phyloP scores from a whole-genome alignment of 257 asterid species.

The Solanum chaucha region DNA sequence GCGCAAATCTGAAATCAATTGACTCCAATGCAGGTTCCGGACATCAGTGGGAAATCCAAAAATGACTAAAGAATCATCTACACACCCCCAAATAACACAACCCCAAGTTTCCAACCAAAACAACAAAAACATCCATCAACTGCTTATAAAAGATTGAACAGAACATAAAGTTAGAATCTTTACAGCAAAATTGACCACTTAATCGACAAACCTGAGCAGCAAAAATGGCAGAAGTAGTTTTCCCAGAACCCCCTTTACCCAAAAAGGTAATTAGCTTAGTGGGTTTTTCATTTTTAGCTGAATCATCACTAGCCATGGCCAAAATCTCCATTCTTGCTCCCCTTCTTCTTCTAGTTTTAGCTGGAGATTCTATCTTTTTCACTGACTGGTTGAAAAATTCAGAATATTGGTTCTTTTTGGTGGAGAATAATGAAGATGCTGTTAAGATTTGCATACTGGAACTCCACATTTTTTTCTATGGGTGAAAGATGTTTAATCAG shows the following conservation, averaged over 20 bases:
- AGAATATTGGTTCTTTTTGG: neutral
- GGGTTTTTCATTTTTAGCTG: slow-evolving; percentile 29
- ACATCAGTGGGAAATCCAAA: neutral
- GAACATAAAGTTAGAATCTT: neutral
- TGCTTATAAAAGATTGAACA: neutral
- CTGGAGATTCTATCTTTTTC: neutral
- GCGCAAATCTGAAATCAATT: neutral
- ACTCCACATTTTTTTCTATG: neutral
- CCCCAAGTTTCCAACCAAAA: neutral
- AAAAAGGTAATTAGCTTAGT: slow-evolving; percentile 68
- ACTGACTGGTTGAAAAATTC: slow-evolving; percentile 8
- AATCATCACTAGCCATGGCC: slow-evolving; percentile 27
- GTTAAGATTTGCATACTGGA: neutral
- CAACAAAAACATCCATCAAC: neutral
- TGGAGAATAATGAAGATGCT: slow-evolving; percentile 5
- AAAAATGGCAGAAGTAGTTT: slow-evolving; percentile 80
- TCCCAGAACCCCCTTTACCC: slow-evolving; percentile 97
- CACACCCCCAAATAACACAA: neutral
- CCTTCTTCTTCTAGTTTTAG: slow-evolving; percentile 11
- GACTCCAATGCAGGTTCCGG: neutral
- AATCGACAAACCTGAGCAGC: slow-evolving; percentile 73
- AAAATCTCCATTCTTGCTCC: slow-evolving; percentile 17
- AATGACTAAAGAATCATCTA: neutral
- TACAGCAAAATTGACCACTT: neutral
- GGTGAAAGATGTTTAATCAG: neutral